phyloP scores from a whole-genome alignment of 2,329 filamentous ascomycete genomes.

The Aureobasidium musti region DNA sequence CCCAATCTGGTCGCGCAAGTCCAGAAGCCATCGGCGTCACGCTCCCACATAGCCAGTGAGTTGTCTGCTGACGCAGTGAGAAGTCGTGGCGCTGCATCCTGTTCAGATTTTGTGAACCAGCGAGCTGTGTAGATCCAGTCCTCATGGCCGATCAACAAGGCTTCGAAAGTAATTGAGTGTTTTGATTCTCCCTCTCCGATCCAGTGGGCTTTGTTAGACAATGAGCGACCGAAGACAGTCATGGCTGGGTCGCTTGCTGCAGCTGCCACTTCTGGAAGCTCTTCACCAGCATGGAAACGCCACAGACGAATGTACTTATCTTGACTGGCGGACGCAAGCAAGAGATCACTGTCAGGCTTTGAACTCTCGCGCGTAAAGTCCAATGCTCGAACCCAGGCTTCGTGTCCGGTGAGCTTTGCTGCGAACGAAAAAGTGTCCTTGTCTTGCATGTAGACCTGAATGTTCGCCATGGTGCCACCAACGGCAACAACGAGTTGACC shows the following conservation, averaged over 20 bases:
- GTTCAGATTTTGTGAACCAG: conserved; percentile 61
- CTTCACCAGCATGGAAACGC: conserved; percentile 73
- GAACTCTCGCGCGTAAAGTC: conserved; percentile 69
- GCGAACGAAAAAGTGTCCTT: conserved; percentile 65
- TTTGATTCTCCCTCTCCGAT: conserved; percentile 64
- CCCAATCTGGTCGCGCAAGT: conserved; percentile 81
- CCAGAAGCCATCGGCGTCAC: conserved; percentile 84
- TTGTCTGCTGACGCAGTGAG: conserved; percentile 94
- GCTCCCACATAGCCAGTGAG: conserved; percentile 89
- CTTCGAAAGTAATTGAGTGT: conserved; percentile 89
- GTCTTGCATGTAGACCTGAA: conserved; percentile 74
- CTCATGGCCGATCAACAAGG: conserved; percentile 88
- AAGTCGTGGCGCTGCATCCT: conserved; percentile 52
- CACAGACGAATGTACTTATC: conserved; percentile 97
- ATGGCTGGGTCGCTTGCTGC: conserved; percentile 58
- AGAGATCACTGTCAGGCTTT: conserved; percentile 62
- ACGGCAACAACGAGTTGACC: conserved; percentile 64
- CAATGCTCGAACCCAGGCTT: conserved; percentile 90
- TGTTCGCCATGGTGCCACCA: conserved; percentile 78
- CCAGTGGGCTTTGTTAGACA: conserved; percentile 86
- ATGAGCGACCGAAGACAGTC: conserved; percentile 66
- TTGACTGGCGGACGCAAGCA: conserved; percentile 92
- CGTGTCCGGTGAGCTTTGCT: conserved; percentile 81
- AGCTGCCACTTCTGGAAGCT: conserved; percentile 59
- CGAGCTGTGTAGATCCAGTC: conserved; percentile 94